phyloP scores from a whole-genome alignment of 73 alveolate genomes.

The Paramecium sexaurelia region DNA sequence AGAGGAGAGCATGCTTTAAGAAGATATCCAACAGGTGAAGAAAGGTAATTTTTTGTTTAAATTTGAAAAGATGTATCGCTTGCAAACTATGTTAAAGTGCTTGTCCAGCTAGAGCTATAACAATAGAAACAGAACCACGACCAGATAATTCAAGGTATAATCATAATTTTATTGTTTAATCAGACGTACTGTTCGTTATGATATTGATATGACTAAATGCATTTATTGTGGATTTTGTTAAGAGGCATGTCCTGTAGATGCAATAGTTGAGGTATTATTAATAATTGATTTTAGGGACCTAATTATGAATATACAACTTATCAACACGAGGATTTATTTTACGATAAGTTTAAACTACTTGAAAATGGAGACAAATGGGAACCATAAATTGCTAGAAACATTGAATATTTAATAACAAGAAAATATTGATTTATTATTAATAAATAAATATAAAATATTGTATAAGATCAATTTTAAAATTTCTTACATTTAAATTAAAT shows the following conservation, averaged over 20 bases:
- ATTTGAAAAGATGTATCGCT: slow-evolving; percentile 81
- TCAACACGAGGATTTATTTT: slow-evolving; percentile 81
- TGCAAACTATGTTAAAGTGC: slow-evolving; percentile 92
- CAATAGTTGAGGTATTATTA: slow-evolving; percentile 82
- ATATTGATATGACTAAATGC: slow-evolving; percentile 92
- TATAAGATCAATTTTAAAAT: background rate
- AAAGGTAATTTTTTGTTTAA: slow-evolving; percentile 52
- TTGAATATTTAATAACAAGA: slow-evolving; percentile 72
- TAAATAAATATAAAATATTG: background rate
- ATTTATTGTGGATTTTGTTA: slow-evolving; percentile 90
- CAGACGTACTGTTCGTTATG: slow-evolving; percentile 90
- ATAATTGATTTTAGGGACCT: slow-evolving; percentile 59
- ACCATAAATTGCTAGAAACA: slow-evolving; percentile 88
- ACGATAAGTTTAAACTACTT: slow-evolving; percentile 82
- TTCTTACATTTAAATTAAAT: no score
- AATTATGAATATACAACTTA: slow-evolving; percentile 82
- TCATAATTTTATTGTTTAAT: background rate
- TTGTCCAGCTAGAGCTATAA: slow-evolving; percentile 92
- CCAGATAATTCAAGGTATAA: slow-evolving; percentile 79
- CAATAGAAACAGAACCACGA: slow-evolving; percentile 91
- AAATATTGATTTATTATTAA: background rate
- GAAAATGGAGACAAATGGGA: slow-evolving; percentile 94
- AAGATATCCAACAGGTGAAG: slow-evolving; percentile 94
- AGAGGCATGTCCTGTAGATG: slow-evolving; percentile 96
- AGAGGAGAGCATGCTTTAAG: slow-evolving; percentile 95